These are phyloP conservation scores for Coemansia sp. DNA, from an alignment of 192 early-diverging fungal genomes.

Conservation along the genomic window DNA sequence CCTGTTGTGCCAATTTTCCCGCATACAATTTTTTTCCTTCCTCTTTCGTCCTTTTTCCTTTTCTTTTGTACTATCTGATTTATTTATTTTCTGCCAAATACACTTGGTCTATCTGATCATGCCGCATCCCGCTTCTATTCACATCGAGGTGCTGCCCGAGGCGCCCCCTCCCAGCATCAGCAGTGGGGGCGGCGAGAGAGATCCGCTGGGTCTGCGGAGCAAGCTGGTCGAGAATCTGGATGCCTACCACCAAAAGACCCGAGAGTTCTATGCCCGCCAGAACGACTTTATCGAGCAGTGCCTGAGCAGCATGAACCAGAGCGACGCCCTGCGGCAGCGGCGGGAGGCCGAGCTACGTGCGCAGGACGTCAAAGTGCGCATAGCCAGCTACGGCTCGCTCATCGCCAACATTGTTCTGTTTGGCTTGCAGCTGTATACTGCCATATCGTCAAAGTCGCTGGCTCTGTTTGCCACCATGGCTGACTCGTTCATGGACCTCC, in stretches of 20 bases:
- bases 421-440: conserved; percentile 60
- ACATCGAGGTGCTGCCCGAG: conserved; percentile 6
- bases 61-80: not conserved
- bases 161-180: not conserved
- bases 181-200: not conserved
- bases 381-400: conserved; percentile 67
- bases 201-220: conserved; percentile 17
- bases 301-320: conserved; percentile 39
- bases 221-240: conserved; percentile 14
- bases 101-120: not conserved
- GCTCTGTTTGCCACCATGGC: conserved; percentile 73
- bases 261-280: conserved; percentile 75
- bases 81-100: not conserved
- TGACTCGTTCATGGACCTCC: conserved; percentile 73
- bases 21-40: not conserved
- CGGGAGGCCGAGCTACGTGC: conserved; percentile 4
- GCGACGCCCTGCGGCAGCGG: not conserved
- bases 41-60: not conserved
- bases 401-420: conserved; percentile 63
- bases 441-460: conserved; percentile 63
- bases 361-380: conserved; percentile 39
- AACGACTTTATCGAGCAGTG: conserved; percentile 79
- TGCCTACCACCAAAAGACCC: conserved; percentile 29
- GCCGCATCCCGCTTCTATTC: not conserved
- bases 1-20: not conserved